These are phyloP conservation scores for Picea abies DNA, from an alignment of 83 land plant genomes.

Conservation along the genomic window DNA sequence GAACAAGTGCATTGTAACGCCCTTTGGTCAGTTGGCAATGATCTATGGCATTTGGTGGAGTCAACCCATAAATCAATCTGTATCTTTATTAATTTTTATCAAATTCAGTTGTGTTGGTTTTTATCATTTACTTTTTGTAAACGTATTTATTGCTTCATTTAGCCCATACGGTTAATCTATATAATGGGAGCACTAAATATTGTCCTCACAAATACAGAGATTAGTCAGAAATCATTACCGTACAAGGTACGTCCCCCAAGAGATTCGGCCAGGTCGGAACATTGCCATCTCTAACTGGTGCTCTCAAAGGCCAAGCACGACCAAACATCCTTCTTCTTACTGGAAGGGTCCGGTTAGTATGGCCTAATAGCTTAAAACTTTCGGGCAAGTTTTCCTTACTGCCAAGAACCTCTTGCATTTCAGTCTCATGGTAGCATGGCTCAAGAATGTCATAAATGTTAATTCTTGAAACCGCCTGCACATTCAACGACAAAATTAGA, in stretches of 20 bases:
- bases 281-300: conserved; percentile 72
- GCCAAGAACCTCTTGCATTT: conserved; percentile 8
- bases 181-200: too few species aligned
- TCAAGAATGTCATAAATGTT: conserved; percentile 94
- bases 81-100: too few species aligned
- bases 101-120: too few species aligned
- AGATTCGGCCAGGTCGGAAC: conserved; percentile 94
- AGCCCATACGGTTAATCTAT: neutral
- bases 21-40: neutral
- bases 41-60: neutral
- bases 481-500: neutral
- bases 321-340: conserved; percentile 96
- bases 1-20: neutral
- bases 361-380: conserved; percentile 81
- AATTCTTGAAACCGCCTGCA: conserved; percentile 58
- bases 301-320: conserved; percentile 91
- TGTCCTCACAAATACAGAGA: neutral
- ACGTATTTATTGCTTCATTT: too few species aligned
- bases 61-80: too few species aligned
- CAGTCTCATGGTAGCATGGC: conserved; percentile 81
- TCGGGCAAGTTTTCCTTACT: conserved; percentile 51
- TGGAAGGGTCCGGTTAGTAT: conserved; percentile 70
- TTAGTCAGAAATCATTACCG: conserved; percentile 34
- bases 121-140: too few species aligned
- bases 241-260: conserved; percentile 61